Conservation (phyloP, 345 rosid genomes). For the Pugionium cornutum region DNA sequence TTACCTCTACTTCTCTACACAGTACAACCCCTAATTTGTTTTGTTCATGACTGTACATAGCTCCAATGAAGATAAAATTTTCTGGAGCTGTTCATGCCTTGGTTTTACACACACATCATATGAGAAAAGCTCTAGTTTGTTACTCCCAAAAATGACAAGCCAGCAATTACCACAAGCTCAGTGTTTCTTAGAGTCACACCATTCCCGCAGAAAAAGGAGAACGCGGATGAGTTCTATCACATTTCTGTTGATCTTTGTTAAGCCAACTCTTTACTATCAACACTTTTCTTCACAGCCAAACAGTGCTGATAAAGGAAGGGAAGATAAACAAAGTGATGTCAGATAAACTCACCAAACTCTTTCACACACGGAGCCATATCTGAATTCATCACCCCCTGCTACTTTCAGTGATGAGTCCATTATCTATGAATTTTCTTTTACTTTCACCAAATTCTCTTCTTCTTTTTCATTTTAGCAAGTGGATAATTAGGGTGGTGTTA, state of each 20-base stretch:
- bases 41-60: conserved; percentile 33
- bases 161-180: conserved; percentile 25
- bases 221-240: conserved; percentile 34
- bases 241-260: conserved; percentile 14
- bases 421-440: conserved; percentile 21
- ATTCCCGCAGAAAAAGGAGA: conserved; percentile 42
- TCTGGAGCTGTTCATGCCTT: conserved; percentile 33
- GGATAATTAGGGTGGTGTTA: conserved; percentile 7
- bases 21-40: conserved; percentile 25
- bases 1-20: conserved; percentile 38
- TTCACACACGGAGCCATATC: conserved; percentile 22
- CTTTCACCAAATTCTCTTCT: conserved; percentile 23
- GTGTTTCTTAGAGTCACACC: conserved; percentile 34
- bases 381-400: conserved; percentile 21
- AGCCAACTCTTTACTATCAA: conserved; percentile 22
- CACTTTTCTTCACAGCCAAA: conserved; percentile 24
- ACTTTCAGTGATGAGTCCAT: conserved; percentile 27
- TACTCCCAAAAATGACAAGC: conserved; percentile 28
- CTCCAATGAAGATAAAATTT: conserved; percentile 27
- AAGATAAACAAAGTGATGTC: conserved; percentile 2
- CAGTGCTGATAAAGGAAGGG: background rate
- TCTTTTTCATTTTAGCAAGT: conserved; percentile 16
- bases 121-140: conserved; percentile 21
- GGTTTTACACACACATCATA: conserved; percentile 28
- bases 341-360: conserved; percentile 29